Evolutionary conservation across 2,329 filamentous ascomycete species (phyloP).

Genomic region (Huntiella decipiens): DNA sequence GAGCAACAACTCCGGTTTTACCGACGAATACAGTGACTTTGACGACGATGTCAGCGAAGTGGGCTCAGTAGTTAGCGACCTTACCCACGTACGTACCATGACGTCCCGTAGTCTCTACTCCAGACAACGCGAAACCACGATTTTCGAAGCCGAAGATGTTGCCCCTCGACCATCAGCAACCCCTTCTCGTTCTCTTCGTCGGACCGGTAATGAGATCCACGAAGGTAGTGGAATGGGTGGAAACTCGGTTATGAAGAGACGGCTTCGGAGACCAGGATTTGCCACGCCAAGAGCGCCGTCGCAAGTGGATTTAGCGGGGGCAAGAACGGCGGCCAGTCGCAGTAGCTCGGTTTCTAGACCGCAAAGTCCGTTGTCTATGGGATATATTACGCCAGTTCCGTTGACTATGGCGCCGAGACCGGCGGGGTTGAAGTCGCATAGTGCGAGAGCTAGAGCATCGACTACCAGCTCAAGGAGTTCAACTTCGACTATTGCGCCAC

Average conservation of each 20-base stretch:
- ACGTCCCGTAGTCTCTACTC: constrained; percentile 10
- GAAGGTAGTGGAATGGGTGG: constrained; percentile 17
- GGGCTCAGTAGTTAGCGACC: constrained; percentile 10
- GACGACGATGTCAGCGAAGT: constrained; percentile 11
- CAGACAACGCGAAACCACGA: constrained; percentile 9
- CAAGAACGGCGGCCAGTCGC: background rate
- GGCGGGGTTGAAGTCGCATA: constrained; percentile 4
- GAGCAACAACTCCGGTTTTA: constrained; percentile 3
- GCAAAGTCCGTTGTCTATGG: constrained; percentile 6
- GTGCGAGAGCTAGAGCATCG: constrained; percentile 1
- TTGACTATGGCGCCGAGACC: constrained; percentile 11
- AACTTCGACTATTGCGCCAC: constrained; percentile 1
- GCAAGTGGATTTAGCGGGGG: constrained; percentile 18
- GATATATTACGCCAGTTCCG: constrained; percentile 1
- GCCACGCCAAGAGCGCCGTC: constrained; percentile 15
- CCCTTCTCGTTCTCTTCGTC: constrained; percentile 4
- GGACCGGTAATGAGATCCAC: constrained; percentile 16
- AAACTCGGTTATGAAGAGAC: constrained; percentile 17
- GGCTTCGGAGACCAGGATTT: constrained; percentile 18
- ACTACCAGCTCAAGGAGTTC: constrained; percentile 4
- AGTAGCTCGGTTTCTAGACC: background rate
- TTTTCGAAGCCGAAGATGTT: constrained; percentile 10
- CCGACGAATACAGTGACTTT: constrained; percentile 9
- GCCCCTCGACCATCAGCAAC: constrained; percentile 4
- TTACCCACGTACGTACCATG: constrained; percentile 11